phyloP scores from a whole-genome alignment of 768 basidiomycete species.

The Hericium rajendrae region DNA sequence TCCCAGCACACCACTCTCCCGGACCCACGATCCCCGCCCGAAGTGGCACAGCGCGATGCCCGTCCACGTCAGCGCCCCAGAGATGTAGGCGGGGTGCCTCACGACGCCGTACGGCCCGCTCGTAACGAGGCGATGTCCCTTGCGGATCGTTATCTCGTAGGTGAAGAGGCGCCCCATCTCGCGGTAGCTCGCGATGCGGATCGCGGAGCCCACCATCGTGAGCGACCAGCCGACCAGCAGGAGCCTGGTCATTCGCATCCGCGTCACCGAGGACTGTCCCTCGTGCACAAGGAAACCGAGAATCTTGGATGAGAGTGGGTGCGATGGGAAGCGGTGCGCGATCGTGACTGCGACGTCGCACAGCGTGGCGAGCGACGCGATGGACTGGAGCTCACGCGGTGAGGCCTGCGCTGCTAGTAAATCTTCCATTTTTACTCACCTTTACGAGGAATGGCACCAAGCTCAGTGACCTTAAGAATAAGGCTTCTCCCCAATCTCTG shows the following conservation, averaged over 20 bases:
- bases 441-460: background rate
- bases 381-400: background rate
- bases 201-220: constrained; percentile 4
- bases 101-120: constrained; percentile 21
- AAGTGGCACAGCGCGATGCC: constrained; percentile 6
- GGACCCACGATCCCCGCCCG: constrained; percentile 12
- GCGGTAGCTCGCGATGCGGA: constrained; percentile 17
- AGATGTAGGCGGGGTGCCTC: constrained; percentile 21
- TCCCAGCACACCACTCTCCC: constrained; percentile 7
- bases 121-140: constrained; percentile 20
- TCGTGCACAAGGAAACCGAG: too few species aligned
- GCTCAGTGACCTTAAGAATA: background rate
- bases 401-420: too few species aligned
- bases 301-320: background rate
- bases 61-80: constrained; percentile 1
- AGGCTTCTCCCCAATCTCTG: background rate
- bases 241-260: too few species aligned
- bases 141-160: constrained; percentile 18
- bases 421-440: background rate
- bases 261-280: too few species aligned
- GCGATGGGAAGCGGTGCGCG: background rate
- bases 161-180: constrained; percentile 20
- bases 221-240: constrained; percentile 8
- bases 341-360: background rate
- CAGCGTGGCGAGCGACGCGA: background rate